Evolutionary conservation across 371 early-diverging fungal genomes (phyloP), one percentile per base, ranked within the genome.

Genomic region (Phascolomyces articulosus): DNA sequence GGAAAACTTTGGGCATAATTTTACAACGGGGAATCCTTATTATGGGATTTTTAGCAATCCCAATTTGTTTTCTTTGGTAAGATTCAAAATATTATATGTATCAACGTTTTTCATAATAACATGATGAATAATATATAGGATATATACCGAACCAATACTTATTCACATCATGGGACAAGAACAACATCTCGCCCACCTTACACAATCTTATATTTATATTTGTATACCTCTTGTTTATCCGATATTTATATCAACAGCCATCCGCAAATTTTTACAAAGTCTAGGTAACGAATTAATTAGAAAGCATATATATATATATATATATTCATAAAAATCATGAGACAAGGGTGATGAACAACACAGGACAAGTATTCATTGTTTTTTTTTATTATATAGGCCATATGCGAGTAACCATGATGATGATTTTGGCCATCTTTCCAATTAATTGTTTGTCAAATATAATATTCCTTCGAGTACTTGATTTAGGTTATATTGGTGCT

Each of bases 331-430:
- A 47, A n/a, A 28, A 11, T 34, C 34, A 9, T 34, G 34, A 34
- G 2, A 11, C 34, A n/a, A 34, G 34, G 2, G 11, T 34, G 34
- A 34, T 34, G n/a, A 34, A 34, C 11, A 2, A 34, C 11, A 34
- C 11, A 34, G 34, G 11, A 31, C 21, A 16, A 28, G 26, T 20
- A 49, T 26, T 51, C 10, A 20, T 48, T 4, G 24, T 41, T 53
- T 48, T 18, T 55, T 41, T n/a, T 44, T n/a, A 24, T 40, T 18
- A 24, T 28, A 18, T 40, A 72, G 73, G 73, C 20, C 66, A 76
- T 40, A 78, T 78, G 81, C 72, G 69, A 24, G 64, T 76, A 0
- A 78, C 77, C 48, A 72, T 78, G 73, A 72, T 72, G 53, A 63
- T 78, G 26, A 34, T 74, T 18, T 40, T 72, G 13, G 16, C 71